Evolutionary conservation across 2,329 filamentous ascomycete genomes (phyloP), one percentile per base, ranked within the genome.

Genomic region (Fusarium pseudograminearum): DNA sequence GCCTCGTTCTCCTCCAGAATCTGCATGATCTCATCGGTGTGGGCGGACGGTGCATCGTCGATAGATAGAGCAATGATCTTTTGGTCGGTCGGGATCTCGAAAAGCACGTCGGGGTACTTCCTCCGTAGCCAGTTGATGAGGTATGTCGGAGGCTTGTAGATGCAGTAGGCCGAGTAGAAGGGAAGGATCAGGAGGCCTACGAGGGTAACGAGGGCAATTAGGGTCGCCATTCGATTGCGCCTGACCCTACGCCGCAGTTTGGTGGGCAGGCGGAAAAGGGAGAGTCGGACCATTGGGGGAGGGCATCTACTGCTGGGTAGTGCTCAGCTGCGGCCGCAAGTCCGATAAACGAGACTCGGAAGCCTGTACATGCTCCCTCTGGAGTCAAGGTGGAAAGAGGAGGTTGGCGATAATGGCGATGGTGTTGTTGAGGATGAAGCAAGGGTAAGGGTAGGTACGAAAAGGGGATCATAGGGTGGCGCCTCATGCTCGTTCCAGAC

Each of bases 61-160:
- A 97, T 91, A 2, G 93, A 97, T 40, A 98, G 84, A 0, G 93
- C 94, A 20, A 97, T 84, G 28, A 95, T 80, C 75, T 90, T 92
- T 48, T 87, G 81, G 11, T 80, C 73, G 2, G 86, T 84, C 33
- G 76, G 73, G 44, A 92, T 85, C 70, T 92, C 90, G 84, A 91
- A 97, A 16, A 97, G 84, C 5, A 97, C 91, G 73, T 94, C 90
- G 2, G 93, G 92, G 86, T 91, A 94, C 66, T 86, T 88, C 71
- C 81, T 82, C 74, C 90, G 86, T 62, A 97, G 87, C 81, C 91
- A 91, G 60, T 83, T 81, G 76, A 97, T 91, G 36, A 97, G 79
- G 46, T 86, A 79, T n/a, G 79, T 80, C 1, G 94, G 93, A 4
- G 94, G 93, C 78, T 93, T 94, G 85, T 97, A 97, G 72, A 97